These are phyloP conservation scores for Paracoccidioides brasiliensis DNA, from an alignment of 2,329 filamentous ascomycete species.

Conservation along the genomic window DNA sequence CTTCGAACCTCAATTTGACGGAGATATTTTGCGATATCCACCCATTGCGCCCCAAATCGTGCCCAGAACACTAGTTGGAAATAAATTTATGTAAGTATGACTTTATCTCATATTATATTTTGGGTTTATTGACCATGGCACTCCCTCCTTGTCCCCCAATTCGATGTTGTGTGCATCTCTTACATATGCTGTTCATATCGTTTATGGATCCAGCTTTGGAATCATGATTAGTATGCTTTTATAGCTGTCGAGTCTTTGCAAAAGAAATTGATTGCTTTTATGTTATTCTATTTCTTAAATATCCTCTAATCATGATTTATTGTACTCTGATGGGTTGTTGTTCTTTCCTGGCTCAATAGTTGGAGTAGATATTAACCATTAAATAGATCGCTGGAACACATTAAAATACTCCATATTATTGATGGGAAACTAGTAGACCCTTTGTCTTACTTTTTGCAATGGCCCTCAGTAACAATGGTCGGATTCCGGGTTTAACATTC, in stretches of 20 bases:
- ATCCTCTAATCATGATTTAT: neutral
- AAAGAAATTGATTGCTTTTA: neutral
- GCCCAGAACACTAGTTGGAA: neutral
- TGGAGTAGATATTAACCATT: neutral
- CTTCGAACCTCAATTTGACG: neutral
- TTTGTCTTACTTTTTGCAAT: neutral
- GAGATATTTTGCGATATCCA: neutral
- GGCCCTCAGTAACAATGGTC: conserved; percentile 4
- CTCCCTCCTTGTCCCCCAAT: neutral
- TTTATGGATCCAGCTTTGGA: neutral
- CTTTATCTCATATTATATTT: neutral
- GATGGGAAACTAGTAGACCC: neutral
- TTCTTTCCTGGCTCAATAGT: neutral
- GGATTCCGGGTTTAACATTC: conserved; percentile 3
- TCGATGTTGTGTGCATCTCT: neutral
- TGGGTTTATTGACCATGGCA: neutral
- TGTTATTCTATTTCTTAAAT: neutral
- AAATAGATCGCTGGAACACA: neutral
- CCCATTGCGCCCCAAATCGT: neutral
- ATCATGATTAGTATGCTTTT: neutral
- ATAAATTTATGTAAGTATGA: neutral
- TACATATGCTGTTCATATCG: too few relatives aligned
- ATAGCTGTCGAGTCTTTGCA: neutral
- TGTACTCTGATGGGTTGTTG: neutral
- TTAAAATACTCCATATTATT: neutral